Evolutionary conservation across 2,329 filamentous ascomycete species (phyloP), one percentile per base, ranked within the genome.

Genomic region (Didymosphaeria variabile): DNA sequence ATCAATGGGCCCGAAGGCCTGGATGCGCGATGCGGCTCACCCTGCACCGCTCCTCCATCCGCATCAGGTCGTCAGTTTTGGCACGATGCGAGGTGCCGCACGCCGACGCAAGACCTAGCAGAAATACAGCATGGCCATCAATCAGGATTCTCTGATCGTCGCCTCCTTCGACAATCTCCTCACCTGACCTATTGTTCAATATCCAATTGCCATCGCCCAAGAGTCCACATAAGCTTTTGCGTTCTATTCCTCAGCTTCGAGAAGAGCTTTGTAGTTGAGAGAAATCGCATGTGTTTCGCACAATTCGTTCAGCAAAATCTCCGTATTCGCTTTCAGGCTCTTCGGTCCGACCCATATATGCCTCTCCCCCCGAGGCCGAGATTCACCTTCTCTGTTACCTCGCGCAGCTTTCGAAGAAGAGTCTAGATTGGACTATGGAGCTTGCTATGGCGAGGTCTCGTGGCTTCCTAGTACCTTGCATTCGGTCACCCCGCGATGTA

Each of bases 21-120:
- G 34, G 47, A 32, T 45, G 52, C 52, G 49, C 4, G 38, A 40
- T 40, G 38, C 38, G 38, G 38, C 38, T 40, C 38, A 40, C 6
- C 15, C 26, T 29, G 26, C 26, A 29, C 26, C 26, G 47, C 29
- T 36, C 47, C 3, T 36, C 29, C 26, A 6, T 17, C 29, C 29
- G 10, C 34, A 36, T 6, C 34, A 36, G 3, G 9, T 36, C 15
- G 10, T 15, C 34, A 15, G 10, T 12, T 36, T 36, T 36, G 34
- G 10, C 34, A 36, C 10, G 34, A 36, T 29, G 26, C 26, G 26
- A 29, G 6, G 26, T 29, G 26, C 2, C 26, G 26, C 26, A 29
- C 6, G 26, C 4, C 6, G 26, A 29, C 4, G 26, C 26, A 6
- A 29, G 26, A 29, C 26, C 26, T 29, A 6, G 26, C 1, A 4